Base-by-base conservation (phyloP, 2,329 filamentous ascomycete species). In the Paramyrothecium sp. region DNA sequence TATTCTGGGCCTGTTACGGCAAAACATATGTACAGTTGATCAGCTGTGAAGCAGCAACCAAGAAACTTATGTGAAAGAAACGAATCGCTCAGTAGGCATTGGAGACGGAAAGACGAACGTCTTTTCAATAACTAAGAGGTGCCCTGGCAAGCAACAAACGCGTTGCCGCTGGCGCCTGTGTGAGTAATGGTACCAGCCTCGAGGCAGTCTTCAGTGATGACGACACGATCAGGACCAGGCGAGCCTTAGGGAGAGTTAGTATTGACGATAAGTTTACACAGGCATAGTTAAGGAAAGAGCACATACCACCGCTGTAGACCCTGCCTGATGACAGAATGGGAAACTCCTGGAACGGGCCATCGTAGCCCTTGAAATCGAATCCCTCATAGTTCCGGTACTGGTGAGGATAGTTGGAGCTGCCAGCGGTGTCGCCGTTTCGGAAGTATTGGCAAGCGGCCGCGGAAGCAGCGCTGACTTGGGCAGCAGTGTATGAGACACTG, bases 111-210 rank as follows among this genome's bases (percentile, higher is more conserved):
- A 30, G 10, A 5, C 10, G 26, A 5, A 5, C 4, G 7, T 16
- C 13, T 44, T 4, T 44, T 12, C 13, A 7, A 17, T 44, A 3
- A 44, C n/a, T 44, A 7, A 12, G 51, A 53, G 41, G 67, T 71
- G 3, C 67, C 68, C 0, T 55, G 60, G 71, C 88, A 90, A n/a
- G 77, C 81, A 56, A 90, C 85, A 72, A 91, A 91, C 72, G 82
- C 77, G 69, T 90, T 86, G 8, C 86, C 86, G 53, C 80, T 84
- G 19, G 88, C 88, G 26, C 88, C 88, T 21, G 85, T 89, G 67
- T 91, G 89, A 0, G 89, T 91, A 60, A 91, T 89, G 26, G 82
- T 75, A 41, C 86, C 88, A 16, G 86, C 88, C 49, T 83, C 78
- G 57, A 80, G 58, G 63, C 87, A 82, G 0, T 67, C 76, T 67